Evolutionary conservation across 768 basidiomycete genomes (phyloP).

Genomic region (Russula dissimulans): DNA sequence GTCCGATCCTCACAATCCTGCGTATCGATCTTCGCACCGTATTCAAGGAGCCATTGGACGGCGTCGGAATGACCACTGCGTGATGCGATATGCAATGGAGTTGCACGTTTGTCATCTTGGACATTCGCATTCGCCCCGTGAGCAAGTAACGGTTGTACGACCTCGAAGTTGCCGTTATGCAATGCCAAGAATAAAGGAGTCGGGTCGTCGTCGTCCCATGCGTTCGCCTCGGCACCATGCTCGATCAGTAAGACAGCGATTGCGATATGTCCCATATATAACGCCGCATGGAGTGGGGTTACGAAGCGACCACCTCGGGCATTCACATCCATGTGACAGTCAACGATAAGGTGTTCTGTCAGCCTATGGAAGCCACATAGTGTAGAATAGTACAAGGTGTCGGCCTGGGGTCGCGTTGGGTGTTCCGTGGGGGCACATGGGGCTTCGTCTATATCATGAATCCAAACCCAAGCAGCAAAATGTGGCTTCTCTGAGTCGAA

Average conservation of each 20-base stretch:
- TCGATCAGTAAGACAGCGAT: background rate
- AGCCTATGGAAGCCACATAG: background rate
- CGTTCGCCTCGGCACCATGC: background rate
- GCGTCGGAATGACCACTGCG: background rate
- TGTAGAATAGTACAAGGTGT: background rate
- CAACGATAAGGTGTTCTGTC: background rate
- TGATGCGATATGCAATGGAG: background rate
- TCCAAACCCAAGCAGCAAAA: no score
- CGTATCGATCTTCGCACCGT: background rate
- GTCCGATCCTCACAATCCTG: background rate
- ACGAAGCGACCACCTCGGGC: background rate
- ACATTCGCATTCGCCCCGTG: background rate
- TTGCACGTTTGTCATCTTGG: no score
- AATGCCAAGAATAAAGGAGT: background rate
- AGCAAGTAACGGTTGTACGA: background rate
- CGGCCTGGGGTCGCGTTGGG: no score
- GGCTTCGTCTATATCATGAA: no score
- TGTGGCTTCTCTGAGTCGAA: no score
- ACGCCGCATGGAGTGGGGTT: background rate
- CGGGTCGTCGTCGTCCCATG: background rate
- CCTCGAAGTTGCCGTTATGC: background rate
- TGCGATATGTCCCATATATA: background rate
- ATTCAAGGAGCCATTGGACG: no score
- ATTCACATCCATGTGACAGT: background rate
- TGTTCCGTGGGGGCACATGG: no score